phyloP scores from a whole-genome alignment of 2,329 filamentous ascomycete genomes.

The Myotisia sp. region DNA sequence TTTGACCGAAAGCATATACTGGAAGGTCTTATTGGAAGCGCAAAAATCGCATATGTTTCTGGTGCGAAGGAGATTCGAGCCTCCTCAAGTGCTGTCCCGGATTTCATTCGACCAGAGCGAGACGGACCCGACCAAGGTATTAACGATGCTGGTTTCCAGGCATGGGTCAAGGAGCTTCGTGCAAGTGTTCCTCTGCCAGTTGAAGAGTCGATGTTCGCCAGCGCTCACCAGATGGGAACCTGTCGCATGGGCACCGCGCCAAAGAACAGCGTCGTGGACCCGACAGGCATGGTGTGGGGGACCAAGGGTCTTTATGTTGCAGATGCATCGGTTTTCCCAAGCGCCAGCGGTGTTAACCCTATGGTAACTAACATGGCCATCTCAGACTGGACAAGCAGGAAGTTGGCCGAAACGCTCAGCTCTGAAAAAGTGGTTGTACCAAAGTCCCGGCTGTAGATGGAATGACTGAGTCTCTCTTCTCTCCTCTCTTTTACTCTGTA shows the following conservation, averaged over 20 bases:
- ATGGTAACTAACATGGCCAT: slow-evolving; percentile 41
- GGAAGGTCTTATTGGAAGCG: slow-evolving; percentile 55
- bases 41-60: slow-evolving; percentile 62
- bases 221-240: slow-evolving; percentile 39
- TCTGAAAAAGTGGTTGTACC: slow-evolving; percentile 19
- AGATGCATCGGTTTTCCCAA: slow-evolving; percentile 38
- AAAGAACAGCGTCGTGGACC: slow-evolving; percentile 32
- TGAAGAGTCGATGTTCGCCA: slow-evolving; percentile 31
- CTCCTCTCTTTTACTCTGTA: too few species aligned
- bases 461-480: too few species aligned
- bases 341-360: slow-evolving; percentile 38
- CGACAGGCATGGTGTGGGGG: slow-evolving; percentile 34
- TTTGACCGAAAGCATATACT: slow-evolving; percentile 60
- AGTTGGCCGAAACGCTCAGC: slow-evolving; percentile 22
- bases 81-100: slow-evolving; percentile 45
- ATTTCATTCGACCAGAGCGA: slow-evolving; percentile 42
- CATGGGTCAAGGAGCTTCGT: slow-evolving; percentile 40
- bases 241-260: slow-evolving; percentile 34
- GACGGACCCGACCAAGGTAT: slow-evolving; percentile 28
- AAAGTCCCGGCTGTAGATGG: background rate
- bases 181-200: slow-evolving; percentile 33
- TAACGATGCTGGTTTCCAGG: slow-evolving; percentile 40
- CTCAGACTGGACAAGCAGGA: slow-evolving; percentile 32
- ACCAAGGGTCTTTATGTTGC: slow-evolving; percentile 34
- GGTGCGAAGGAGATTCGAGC: slow-evolving; percentile 71